A percentile compares a stretch with the other conserved stretches of the same genome.
Conservation (phyloP, 2,329 filamentous ascomycete genomes). For the Colletotrichum incanum region DNA sequence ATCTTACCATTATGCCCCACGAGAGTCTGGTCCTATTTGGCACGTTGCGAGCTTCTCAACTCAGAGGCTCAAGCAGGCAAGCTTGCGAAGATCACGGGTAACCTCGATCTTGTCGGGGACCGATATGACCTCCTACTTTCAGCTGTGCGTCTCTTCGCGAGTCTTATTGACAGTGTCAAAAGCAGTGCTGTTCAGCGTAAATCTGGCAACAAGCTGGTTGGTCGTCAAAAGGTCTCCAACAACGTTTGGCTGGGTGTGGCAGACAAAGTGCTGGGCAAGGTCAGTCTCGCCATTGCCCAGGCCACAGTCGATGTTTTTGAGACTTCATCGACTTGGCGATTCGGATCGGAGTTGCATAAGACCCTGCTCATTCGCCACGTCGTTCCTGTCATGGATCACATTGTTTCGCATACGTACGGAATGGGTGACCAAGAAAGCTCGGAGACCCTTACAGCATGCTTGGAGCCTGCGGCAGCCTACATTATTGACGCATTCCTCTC, state of each 20-base stretch:
- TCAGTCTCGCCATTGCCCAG: slow-evolving; percentile 81
- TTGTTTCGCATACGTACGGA: slow-evolving; percentile 82
- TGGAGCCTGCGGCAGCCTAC: slow-evolving; percentile 82
- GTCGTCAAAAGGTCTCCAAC: slow-evolving; percentile 62
- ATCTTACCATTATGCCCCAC: slow-evolving; percentile 83
- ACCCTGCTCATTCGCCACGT: slow-evolving; percentile 79
- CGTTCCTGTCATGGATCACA: slow-evolving; percentile 78
- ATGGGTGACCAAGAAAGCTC: slow-evolving; percentile 73
- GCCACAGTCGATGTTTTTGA: slow-evolving; percentile 88
- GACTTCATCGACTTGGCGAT: slow-evolving; percentile 89
- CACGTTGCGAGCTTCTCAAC: slow-evolving; percentile 84
- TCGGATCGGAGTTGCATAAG: slow-evolving; percentile 77
- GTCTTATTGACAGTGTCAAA: slow-evolving; percentile 83
- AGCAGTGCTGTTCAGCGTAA: slow-evolving; percentile 78
- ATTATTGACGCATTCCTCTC: slow-evolving; percentile 84
- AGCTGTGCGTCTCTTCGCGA: slow-evolving; percentile 81
- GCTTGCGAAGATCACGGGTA: slow-evolving; percentile 84
- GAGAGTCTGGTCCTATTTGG: slow-evolving; percentile 91
- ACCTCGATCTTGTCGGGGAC: slow-evolving; percentile 83
- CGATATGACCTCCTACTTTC: slow-evolving; percentile 84
- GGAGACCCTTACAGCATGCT: slow-evolving; percentile 68
- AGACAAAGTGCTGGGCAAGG: slow-evolving; percentile 81
- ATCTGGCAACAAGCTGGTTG: slow-evolving; percentile 64
- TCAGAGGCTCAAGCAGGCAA: slow-evolving; percentile 83
- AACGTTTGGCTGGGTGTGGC: slow-evolving; percentile 81